Conservation (phyloP, 257 asterid genomes). For the Jaltomata sinuosa region DNA sequence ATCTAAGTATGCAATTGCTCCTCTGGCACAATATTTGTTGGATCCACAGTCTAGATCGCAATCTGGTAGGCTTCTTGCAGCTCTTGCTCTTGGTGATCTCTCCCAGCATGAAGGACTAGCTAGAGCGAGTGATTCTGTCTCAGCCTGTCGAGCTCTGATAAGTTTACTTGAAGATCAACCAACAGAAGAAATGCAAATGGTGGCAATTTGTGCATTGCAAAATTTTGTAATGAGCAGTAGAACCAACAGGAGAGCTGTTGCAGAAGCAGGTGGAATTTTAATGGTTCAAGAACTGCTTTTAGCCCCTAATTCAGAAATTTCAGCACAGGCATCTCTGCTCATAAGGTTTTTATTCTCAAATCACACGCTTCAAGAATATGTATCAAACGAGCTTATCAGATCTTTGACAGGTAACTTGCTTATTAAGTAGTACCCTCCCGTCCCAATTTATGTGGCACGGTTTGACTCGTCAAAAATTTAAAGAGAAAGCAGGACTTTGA, state of each 20-base stretch:
- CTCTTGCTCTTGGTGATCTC: conserved; percentile 83
- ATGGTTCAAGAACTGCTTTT: conserved; percentile 63
- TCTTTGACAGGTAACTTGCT: conserved; percentile 61
- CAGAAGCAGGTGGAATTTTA: conserved; percentile 80
- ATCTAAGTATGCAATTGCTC: conserved; percentile 71
- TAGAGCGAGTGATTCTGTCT: conserved; percentile 60
- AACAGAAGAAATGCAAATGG: conserved; percentile 68
- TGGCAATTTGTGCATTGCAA: conserved; percentile 76
- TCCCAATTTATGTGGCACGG: neutral
- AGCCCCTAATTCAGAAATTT: conserved; percentile 53
- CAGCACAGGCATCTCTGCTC: conserved; percentile 60
- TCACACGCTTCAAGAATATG: conserved; percentile 86
- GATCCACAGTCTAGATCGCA: conserved; percentile 82
- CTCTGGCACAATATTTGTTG: conserved; percentile 73
- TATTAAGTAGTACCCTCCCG: neutral
- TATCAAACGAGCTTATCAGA: conserved; percentile 63
- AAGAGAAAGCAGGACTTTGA: neutral
- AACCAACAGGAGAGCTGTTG: conserved; percentile 78
- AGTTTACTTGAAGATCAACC: conserved; percentile 61
- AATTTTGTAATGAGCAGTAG: conserved; percentile 78
- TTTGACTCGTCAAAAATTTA: neutral
- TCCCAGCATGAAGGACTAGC: conserved; percentile 91
- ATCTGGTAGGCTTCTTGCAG: conserved; percentile 60
- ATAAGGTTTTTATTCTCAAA: conserved; percentile 68
- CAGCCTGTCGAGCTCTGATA: conserved; percentile 73